phyloP scores from a whole-genome alignment of 306 rosid genomes.

The Inga oerstediana region DNA sequence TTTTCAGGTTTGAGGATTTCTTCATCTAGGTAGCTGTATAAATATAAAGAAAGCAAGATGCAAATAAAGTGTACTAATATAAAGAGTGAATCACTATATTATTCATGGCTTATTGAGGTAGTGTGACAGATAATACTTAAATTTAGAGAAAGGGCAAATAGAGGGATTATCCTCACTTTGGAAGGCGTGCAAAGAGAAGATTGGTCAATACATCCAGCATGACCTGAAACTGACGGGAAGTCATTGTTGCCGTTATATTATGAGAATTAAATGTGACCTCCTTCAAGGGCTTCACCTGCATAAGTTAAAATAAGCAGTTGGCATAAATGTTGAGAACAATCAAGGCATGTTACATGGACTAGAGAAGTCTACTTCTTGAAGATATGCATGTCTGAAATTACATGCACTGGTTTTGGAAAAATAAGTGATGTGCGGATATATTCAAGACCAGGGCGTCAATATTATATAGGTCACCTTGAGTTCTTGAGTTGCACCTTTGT shows the following conservation, averaged over 20 bases:
- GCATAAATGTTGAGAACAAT: constrained; percentile 7
- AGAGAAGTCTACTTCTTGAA: constrained; percentile 10
- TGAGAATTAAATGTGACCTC: constrained; percentile 88
- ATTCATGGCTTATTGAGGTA: neutral
- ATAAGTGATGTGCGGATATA: neutral
- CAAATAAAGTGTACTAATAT: neutral
- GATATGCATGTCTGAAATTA: constrained; percentile 6
- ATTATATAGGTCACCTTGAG: constrained; percentile 57
- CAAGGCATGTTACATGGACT: constrained; percentile 9
- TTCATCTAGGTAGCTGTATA: neutral
- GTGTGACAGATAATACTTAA: constrained; percentile 9
- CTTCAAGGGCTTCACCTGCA: constrained; percentile 95
- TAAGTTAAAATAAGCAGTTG: constrained; percentile 36
- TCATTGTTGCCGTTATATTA: constrained; percentile 88
- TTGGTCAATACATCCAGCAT: constrained; percentile 86
- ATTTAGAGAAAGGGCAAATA: constrained; percentile 23
- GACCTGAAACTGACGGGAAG: constrained; percentile 98
- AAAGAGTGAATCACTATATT: neutral
- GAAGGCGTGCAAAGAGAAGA: constrained; percentile 91
- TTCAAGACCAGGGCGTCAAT: constrained; percentile 18
- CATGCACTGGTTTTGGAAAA: neutral
- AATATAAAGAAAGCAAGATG: constrained; percentile 10
- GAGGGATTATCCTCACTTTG: constrained; percentile 66
- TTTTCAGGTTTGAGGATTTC: neutral
- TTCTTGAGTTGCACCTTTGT: constrained; percentile 90